Base-by-base conservation (phyloP, 371 early-diverging fungal species). In the Mortierella polycephala region DNA sequence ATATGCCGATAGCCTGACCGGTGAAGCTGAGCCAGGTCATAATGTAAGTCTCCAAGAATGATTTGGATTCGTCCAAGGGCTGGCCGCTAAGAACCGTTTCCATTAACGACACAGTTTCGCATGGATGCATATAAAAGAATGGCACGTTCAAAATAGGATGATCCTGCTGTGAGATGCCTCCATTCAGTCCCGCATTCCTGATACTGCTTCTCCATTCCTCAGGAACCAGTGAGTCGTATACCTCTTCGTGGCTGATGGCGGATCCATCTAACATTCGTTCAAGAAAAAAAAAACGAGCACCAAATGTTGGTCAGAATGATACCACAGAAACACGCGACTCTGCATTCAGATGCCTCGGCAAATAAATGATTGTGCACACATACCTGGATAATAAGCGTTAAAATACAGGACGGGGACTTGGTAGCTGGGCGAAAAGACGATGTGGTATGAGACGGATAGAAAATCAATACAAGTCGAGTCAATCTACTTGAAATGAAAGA, bases 391-490 rank as follows among this genome's bases (percentile, higher is more conserved):
- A 65, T 81, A 87, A 1, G 86, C 86, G 61, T 81, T 85, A 42
- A 93, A 85, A 68, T 93, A 93, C 51, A 93, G 83, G 0, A 91
- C 90, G 7, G 94, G 94, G 7, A 90, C 91, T 57, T 87, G 87
- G 68, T 92, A 93, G 20, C 83, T 85, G 7, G 87, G 69, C 5
- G 92, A 92, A 70, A 91, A 93, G 4, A 90, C 84, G 12, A 90
- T 82, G 64, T 93, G 93, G 58, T 93, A 90, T 20, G 89, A 88
- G 0, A 89, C 59, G 11, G 81, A 83, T 21, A 85, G 49, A 16
- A 62, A 70, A 12, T 74, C 72, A 0, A 41, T 56, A 9, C 40
- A 13, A 14, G 41, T 41, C 0, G 2, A 12, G 6, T 6, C 46
- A 8, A 18, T 12, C 12, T 20, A 11, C n/a, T 44, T 40, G 3